Conservation (phyloP, 148 eudicot species). For the Selenicereus undatus region DNA sequence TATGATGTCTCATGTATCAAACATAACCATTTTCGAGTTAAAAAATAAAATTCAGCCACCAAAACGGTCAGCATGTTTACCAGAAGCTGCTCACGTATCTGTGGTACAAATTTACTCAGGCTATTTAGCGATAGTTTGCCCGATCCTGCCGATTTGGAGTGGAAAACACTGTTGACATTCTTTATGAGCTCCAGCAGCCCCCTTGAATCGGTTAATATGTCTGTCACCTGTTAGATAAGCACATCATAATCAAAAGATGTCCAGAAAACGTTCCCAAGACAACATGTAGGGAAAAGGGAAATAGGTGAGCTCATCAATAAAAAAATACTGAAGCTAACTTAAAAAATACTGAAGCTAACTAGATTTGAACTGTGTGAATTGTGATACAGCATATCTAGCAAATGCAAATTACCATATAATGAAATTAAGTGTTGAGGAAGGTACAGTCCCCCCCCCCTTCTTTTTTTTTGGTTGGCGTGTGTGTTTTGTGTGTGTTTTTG, state of each 20-base stretch:
- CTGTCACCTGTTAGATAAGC: slow-evolving; percentile 53
- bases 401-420: background rate
- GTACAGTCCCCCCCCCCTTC: no score
- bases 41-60: background rate
- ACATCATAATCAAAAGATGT: background rate
- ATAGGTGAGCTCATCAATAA: background rate
- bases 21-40: background rate
- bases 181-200: slow-evolving; percentile 69
- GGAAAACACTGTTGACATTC: slow-evolving; percentile 66
- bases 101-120: slow-evolving; percentile 59
- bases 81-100: slow-evolving; percentile 76
- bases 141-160: slow-evolving; percentile 46
- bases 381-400: background rate
- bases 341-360: background rate
- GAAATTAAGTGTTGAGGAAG: background rate
- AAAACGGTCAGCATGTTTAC: slow-evolving; percentile 31
- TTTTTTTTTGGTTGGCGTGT: no score
- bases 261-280: background rate
- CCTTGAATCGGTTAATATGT: slow-evolving; percentile 58
- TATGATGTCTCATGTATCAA: background rate
- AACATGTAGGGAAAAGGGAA: background rate
- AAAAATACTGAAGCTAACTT: background rate
- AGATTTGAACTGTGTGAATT: background rate
- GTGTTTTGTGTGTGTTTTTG: no score
- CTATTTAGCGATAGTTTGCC: slow-evolving; percentile 46